Percentiles rank a stretch among this genome's conserved stretches.
Conservation (phyloP, 2,329 filamentous ascomycete species). For the Fusarium redolens region DNA sequence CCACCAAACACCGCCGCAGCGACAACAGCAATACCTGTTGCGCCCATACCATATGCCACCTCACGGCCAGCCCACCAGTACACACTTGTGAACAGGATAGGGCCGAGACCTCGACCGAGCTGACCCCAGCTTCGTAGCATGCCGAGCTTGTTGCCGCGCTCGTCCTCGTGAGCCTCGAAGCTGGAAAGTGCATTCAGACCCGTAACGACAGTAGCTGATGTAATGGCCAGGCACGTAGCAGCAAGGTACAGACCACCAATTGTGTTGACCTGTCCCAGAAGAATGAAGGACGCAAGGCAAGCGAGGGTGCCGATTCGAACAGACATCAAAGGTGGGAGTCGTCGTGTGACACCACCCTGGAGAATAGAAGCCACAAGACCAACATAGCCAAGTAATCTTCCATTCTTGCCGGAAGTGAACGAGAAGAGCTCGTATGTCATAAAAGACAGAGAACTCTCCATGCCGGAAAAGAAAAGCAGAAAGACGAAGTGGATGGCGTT, state of each 20-base stretch:
- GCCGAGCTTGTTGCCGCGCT: constrained; percentile 88
- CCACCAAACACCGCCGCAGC: constrained; percentile 75
- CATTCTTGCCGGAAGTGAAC: constrained; percentile 83
- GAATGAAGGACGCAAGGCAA: constrained; percentile 82
- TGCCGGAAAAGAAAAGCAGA: constrained; percentile 95
- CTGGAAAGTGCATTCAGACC: constrained; percentile 91
- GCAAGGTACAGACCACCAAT: constrained; percentile 81
- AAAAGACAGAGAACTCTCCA: constrained; percentile 98
- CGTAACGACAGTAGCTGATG: constrained; percentile 94
- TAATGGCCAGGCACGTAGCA: constrained; percentile 85
- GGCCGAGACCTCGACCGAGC: constrained; percentile 86
- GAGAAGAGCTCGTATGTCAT: constrained; percentile 96
- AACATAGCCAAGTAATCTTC: constrained; percentile 87
- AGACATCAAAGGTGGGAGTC: constrained; percentile 82
- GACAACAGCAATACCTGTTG: constrained; percentile 82
- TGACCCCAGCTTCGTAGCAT: constrained; percentile 86
- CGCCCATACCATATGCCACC: constrained; percentile 84
- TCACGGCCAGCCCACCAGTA: constrained; percentile 99
- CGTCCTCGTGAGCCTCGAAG: constrained; percentile 83
- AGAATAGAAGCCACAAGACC: constrained; percentile 92
- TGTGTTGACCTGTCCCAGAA: constrained; percentile 77
- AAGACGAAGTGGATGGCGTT: constrained; percentile 91
- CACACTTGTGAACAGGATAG: constrained; percentile 89
- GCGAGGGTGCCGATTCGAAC: constrained; percentile 83
- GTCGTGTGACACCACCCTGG: constrained; percentile 90